Evolutionary conservation across 768 basidiomycete species (phyloP).

Genomic region (Sistotremastrum niveocremeum): DNA sequence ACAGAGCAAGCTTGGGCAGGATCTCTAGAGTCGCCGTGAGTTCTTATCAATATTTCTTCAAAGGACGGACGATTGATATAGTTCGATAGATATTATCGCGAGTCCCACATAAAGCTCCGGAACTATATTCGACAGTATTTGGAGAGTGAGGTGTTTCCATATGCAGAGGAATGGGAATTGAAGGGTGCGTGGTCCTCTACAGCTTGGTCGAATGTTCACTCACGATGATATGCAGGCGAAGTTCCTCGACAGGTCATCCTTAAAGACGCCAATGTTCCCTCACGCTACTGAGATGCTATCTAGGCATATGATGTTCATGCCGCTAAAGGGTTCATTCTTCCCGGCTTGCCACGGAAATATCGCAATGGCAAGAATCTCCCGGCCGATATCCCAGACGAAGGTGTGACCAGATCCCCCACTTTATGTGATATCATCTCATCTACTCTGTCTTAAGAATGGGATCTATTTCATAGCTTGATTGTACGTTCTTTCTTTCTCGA

Average conservation of each 20-base stretch:
- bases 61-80: no score
- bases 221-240: constrained; percentile 1
- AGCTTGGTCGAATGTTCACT: not conserved
- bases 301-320: constrained; percentile 4
- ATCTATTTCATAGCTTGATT: constrained; percentile 7
- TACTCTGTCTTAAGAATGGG: constrained; percentile 1
- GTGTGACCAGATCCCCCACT: not conserved
- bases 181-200: not conserved
- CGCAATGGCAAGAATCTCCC: not conserved
- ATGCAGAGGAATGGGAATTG: constrained; percentile 6
- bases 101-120: not conserved
- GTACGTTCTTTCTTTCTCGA: not conserved
- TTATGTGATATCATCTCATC: not conserved
- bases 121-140: constrained; percentile 1
- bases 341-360: constrained; percentile 4
- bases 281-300: not conserved
- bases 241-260: not conserved
- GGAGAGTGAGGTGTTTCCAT: constrained; percentile 4
- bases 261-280: not conserved
- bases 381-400: constrained; percentile 2
- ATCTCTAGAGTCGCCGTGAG: not conserved
- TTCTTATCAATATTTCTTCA: no score
- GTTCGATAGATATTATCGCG: not conserved
- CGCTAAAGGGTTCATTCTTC: constrained; percentile 2
- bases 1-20: not conserved